Base-by-base conservation (phyloP, 495 filamentous ascomycete genomes). In the Xylaria curta region DNA sequence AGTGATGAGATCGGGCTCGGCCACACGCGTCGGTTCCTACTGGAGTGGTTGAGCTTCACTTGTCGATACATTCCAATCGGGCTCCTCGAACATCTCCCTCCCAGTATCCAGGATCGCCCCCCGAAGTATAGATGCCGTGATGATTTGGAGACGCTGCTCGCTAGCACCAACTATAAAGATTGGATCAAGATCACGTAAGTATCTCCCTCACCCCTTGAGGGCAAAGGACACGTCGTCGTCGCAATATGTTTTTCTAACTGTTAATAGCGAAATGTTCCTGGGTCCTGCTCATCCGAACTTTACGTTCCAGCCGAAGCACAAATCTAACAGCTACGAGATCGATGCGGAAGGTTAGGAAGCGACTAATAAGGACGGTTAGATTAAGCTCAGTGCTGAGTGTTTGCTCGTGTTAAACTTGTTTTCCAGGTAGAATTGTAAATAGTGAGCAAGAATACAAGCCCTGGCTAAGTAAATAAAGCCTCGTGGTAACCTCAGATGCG, bases 301-400 rank as follows among this genome's bases (percentile, higher is more conserved):
- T 87, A 90, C 91, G 69, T 99, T 98, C 82, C 91, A 93, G 82
- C 96, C 96, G n/a, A 99, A 99, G 85, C 96, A 99, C 82, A 98
- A 97, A 82, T 95, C 92, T 15, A 97, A 97, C 78, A 87, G 89
- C 69, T 97, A 88, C 71, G 87, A 89, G 70, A 87, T 88, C 26
- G 87, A 90, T 72, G 87, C 87, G 0, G 87, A 89, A 70, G 88
- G 88, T 40, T 89, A 75, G 80, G 40, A 21, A 13, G 31, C 4
- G 4, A 31, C 28, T 31, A 44, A n/a, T 0, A 44, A 49, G 4
- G 38, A 36, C n/a, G 19, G 21, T 6, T 26, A 8, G 33, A 44
- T 21, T 31, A 7, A 31, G 53, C 53, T 17, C 5, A 8, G 53
- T 4, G 12, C 26, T 56, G 9, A 13, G 13, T 26, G 51, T 15